Conservation (phyloP, 208 protist genomes). For the Acanthamoeba rhysodes region DNA sequence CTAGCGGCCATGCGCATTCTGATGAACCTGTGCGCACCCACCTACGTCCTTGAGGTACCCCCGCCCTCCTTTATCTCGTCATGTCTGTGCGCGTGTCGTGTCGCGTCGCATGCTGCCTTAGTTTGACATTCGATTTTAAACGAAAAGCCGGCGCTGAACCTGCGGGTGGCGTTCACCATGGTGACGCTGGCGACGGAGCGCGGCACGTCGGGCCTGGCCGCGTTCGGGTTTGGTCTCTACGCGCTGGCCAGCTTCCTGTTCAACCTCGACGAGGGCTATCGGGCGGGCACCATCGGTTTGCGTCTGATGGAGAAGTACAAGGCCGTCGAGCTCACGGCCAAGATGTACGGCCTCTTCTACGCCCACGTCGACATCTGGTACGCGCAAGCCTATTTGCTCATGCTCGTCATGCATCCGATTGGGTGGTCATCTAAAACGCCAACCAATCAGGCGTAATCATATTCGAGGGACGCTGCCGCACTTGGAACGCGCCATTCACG, state of each 20-base stretch:
- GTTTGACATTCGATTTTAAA: too few species aligned
- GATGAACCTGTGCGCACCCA: conserved; percentile 63
- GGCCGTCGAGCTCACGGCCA: background rate
- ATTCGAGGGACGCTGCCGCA: background rate
- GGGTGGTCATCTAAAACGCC: too few species aligned
- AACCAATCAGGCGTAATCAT: background rate
- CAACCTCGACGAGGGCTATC: conserved; percentile 59
- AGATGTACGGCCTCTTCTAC: conserved; percentile 67
- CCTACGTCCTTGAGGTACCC: conserved; percentile 46
- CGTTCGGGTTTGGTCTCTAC: conserved; percentile 57
- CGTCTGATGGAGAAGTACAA: conserved; percentile 69
- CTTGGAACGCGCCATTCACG: background rate
- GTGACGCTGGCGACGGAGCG: conserved; percentile 37
- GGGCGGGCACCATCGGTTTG: conserved; percentile 45
- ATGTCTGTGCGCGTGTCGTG: background rate
- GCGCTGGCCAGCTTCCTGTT: conserved; percentile 71
- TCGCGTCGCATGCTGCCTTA: background rate
- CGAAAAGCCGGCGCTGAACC: background rate
- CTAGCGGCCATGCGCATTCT: conserved; percentile 73
- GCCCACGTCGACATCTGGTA: background rate
- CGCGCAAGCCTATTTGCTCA: too few species aligned
- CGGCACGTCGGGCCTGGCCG: conserved; percentile 63
- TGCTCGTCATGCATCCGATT: too few species aligned
- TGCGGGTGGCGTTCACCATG: conserved; percentile 69
- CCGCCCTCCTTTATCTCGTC: background rate